Conservation (phyloP, 106 monocot species). For the Phalaenopsis aphrodite region DNA sequence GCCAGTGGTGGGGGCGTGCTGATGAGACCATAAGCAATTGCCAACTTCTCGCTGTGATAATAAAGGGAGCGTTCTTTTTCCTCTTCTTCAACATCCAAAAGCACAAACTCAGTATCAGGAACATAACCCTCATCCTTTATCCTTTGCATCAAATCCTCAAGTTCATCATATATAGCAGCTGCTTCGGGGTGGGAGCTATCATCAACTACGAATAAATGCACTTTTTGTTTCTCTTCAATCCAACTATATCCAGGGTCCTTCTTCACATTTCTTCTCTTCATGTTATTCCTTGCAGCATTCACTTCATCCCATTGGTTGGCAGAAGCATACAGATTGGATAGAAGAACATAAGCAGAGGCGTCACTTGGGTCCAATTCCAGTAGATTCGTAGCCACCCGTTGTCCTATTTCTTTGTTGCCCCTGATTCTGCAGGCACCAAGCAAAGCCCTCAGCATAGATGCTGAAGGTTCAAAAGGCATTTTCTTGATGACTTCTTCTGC, state of each 20-base stretch:
- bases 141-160: constrained; percentile 42
- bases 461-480: constrained; percentile 60
- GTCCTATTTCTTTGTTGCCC: constrained; percentile 43
- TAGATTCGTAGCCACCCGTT: constrained; percentile 34
- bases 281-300: constrained; percentile 32
- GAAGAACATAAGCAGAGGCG: constrained; percentile 71
- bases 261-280: constrained; percentile 49
- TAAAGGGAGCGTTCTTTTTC: constrained; percentile 44
- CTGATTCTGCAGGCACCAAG: constrained; percentile 59
- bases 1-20: constrained; percentile 17
- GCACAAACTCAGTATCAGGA: constrained; percentile 37
- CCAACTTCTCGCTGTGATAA: constrained; percentile 59
- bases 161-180: constrained; percentile 27
- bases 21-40: constrained; percentile 53
- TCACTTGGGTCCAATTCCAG: constrained; percentile 45
- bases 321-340: constrained; percentile 62
- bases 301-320: constrained; percentile 43
- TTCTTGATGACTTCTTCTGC: constrained; percentile 51
- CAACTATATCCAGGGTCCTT: constrained; percentile 76
- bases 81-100: constrained; percentile 53
- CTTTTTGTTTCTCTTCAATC: constrained; percentile 39
- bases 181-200: constrained; percentile 43
- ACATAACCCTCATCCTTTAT: constrained; percentile 59
- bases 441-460: constrained; percentile 50
- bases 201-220: constrained; percentile 36